Percentiles rank a stretch among this genome's conserved stretches.
Evolutionary conservation across 148 eudicot genomes (phyloP).

Genomic region (Rhododendron griersonianum): DNA sequence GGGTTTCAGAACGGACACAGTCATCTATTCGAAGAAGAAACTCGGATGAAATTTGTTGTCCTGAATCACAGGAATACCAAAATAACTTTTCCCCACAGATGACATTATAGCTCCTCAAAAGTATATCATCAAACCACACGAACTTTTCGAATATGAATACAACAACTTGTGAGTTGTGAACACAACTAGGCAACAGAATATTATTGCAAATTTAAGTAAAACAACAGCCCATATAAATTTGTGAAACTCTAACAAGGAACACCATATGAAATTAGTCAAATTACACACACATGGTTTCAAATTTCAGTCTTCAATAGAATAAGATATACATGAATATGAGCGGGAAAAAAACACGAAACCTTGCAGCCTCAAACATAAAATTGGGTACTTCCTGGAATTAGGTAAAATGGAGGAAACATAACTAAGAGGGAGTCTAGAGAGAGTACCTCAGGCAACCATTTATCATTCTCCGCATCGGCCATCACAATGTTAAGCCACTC

Average conservation of each 20-base stretch:
- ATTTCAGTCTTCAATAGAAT: neutral
- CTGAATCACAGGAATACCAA: neutral
- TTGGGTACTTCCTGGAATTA: neutral
- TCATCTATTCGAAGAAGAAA: neutral
- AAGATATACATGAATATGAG: neutral
- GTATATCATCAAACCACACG: neutral
- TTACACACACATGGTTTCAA: neutral
- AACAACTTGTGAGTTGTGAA: neutral
- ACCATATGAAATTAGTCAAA: neutral
- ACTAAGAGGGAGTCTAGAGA: neutral
- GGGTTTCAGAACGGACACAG: neutral
- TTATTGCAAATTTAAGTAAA: neutral
- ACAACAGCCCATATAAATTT: neutral
- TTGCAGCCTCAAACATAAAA: neutral
- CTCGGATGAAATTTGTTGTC: neutral
- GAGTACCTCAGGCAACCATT: slow-evolving; percentile 92
- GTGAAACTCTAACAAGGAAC: neutral
- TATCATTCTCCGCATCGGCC: slow-evolving; percentile 92
- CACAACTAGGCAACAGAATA: neutral
- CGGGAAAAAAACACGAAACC: no score
- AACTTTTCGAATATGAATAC: neutral
- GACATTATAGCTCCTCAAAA: neutral
- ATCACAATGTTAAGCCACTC: slow-evolving; percentile 86
- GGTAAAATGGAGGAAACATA: neutral
- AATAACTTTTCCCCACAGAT: neutral